Percentiles rank a stretch among this genome's conserved stretches.
These are phyloP conservation scores for Berkeleyomyces rouxiae DNA, from an alignment of 2,329 filamentous ascomycete genomes.

Conservation along the genomic window DNA sequence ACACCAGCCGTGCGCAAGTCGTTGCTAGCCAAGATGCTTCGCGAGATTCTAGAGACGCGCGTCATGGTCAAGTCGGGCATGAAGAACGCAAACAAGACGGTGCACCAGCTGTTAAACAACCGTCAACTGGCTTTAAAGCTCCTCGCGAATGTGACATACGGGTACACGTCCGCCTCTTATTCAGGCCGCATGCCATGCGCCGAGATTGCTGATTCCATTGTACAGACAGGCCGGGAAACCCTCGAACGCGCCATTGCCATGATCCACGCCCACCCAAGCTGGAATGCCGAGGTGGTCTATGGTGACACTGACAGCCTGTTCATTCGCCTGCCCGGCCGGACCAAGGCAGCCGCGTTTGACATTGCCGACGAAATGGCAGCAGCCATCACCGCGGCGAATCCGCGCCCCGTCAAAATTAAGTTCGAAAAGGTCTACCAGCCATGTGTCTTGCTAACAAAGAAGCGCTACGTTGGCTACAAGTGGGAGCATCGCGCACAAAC, in stretches of 20 bases:
- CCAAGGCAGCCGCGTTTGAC: constrained; percentile 72
- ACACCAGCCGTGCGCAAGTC: constrained; percentile 77
- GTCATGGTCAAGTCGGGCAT: constrained; percentile 97
- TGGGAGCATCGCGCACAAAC: constrained; percentile 65
- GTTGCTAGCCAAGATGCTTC: constrained; percentile 86
- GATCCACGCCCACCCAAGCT: constrained; percentile 73
- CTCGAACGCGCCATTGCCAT: constrained; percentile 83
- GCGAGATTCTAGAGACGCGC: constrained; percentile 85
- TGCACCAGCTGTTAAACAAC: constrained; percentile 77
- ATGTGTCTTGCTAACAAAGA: constrained; percentile 86
- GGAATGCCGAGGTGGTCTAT: constrained; percentile 94
- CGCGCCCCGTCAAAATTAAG: constrained; percentile 82
- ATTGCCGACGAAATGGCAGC: constrained; percentile 86
- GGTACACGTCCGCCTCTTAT: constrained; percentile 92
- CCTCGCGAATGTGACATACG: constrained; percentile 97
- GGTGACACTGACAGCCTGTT: constrained; percentile 96
- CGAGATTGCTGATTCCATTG: constrained; percentile 95
- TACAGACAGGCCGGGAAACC: constrained; percentile 88
- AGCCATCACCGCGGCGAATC: constrained; percentile 76
- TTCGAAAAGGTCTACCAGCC: constrained; percentile 98
- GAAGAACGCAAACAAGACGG: constrained; percentile 21
- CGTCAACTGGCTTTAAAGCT: constrained; percentile 86
- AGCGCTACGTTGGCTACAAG: constrained; percentile 95
- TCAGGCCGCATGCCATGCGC: constrained; percentile 96
- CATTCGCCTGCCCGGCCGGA: constrained; percentile 73